Percentiles rank a stretch among this genome's conserved stretches.
phyloP scores from a whole-genome alignment of 2,329 filamentous ascomycete species.

The Graphiopsis chlorocephala region DNA sequence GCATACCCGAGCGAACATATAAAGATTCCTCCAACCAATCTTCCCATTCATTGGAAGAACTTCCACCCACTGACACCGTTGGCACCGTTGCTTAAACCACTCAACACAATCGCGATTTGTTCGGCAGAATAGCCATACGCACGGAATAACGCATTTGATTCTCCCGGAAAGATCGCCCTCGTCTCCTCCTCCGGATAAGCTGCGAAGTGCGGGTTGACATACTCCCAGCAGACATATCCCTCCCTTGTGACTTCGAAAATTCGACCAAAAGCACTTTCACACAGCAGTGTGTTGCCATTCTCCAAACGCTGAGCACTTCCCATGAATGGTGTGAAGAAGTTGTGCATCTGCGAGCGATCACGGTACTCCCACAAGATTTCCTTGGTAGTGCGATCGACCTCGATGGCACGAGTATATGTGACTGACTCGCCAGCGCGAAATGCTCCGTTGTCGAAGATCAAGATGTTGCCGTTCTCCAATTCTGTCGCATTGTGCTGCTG shows the following conservation, averaged over 20 bases:
- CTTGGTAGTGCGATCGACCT: slow-evolving; percentile 40
- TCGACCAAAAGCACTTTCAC: slow-evolving; percentile 44
- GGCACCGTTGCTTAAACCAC: neutral
- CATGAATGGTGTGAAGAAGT: slow-evolving; percentile 50
- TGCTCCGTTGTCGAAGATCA: slow-evolving; percentile 49
- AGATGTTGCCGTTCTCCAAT: slow-evolving; percentile 41
- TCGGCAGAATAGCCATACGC: slow-evolving; percentile 45
- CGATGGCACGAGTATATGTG: slow-evolving; percentile 44
- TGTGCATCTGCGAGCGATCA: slow-evolving; percentile 38
- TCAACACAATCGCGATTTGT: slow-evolving; percentile 29
- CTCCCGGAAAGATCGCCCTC: slow-evolving; percentile 40
- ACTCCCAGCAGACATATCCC: slow-evolving; percentile 46
- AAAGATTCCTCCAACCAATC: neutral
- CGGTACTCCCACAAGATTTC: slow-evolving; percentile 46
- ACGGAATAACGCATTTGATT: slow-evolving; percentile 45
- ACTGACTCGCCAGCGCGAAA: slow-evolving; percentile 42
- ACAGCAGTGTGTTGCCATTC: slow-evolving; percentile 45
- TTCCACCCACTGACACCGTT: neutral
- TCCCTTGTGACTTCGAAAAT: slow-evolving; percentile 45
- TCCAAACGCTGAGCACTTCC: slow-evolving; percentile 43
- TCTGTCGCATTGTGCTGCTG: slow-evolving; percentile 48
- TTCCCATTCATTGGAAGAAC: neutral
- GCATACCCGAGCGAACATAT: neutral
- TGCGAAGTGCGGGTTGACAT: slow-evolving; percentile 43
- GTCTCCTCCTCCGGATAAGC: slow-evolving; percentile 39